A percentile compares a stretch with the other conserved stretches of the same genome.
Conservation (phyloP, 371 early-diverging fungal species). For the Apophysomyces trapeziformis region DNA sequence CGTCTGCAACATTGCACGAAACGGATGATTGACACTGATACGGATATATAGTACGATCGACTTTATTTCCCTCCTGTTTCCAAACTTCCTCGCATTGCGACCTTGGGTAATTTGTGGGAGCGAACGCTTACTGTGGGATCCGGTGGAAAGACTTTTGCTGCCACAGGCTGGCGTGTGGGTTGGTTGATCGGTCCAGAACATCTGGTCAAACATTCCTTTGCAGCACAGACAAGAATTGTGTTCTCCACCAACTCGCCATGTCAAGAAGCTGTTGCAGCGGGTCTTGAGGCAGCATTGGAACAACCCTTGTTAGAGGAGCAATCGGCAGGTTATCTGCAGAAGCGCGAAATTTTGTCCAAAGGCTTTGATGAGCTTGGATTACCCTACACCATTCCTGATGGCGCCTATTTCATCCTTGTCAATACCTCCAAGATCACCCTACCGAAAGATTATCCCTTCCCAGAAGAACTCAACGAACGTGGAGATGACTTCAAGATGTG, state of each 20-base stretch:
- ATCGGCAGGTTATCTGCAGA: constrained; percentile 65
- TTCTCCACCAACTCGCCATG: constrained; percentile 91
- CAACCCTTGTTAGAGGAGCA: constrained; percentile 77
- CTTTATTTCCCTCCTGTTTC: constrained; percentile 74
- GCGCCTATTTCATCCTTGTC: constrained; percentile 93
- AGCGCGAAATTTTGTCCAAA: constrained; percentile 75
- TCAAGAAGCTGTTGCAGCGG: constrained; percentile 88
- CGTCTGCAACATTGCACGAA: neutral
- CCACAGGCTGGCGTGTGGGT: constrained; percentile 97
- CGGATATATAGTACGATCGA: constrained; percentile 76
- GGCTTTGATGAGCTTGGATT: constrained; percentile 75
- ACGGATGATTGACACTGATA: neutral
- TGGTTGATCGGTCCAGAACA: constrained; percentile 88
- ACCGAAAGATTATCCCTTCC: constrained; percentile 69
- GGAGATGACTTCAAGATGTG: constrained; percentile 83
- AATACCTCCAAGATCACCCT: constrained; percentile 74
- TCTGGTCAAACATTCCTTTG: constrained; percentile 75
- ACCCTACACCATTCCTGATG: constrained; percentile 87
- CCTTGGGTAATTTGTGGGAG: constrained; percentile 85
- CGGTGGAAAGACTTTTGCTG: constrained; percentile 93
- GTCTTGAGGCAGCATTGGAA: constrained; percentile 69
- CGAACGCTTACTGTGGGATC: constrained; percentile 95
- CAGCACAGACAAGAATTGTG: constrained; percentile 90
- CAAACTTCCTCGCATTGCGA: constrained; percentile 79
- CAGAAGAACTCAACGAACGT: constrained; percentile 62